A percentile compares a stretch with the other conserved stretches of the same genome.
Conservation (phyloP, 352 stramenopile species). For the Globisporangium emineosum region DNA sequence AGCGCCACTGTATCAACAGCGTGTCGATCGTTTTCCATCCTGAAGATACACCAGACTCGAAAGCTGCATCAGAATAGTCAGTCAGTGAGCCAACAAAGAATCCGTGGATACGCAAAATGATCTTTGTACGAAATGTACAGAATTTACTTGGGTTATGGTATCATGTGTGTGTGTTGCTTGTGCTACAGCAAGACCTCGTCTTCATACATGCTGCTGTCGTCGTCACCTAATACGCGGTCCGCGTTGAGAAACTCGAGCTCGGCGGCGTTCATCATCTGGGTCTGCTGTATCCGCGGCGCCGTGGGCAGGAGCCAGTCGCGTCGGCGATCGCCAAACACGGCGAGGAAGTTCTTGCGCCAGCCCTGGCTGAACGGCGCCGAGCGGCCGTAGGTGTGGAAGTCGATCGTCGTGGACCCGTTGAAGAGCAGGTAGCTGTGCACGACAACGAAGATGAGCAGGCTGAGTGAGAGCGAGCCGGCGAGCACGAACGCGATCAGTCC, state of each 20-base stretch:
- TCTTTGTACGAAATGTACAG: not conserved
- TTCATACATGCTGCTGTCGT: conserved; percentile 49
- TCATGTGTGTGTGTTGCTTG: too few relatives aligned
- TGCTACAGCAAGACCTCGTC: conserved; percentile 34
- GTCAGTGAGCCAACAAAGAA: not conserved
- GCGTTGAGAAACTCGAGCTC: conserved; percentile 50
- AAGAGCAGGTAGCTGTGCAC: conserved; percentile 73
- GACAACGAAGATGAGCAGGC: conserved; percentile 65
- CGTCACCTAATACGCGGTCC: conserved; percentile 35
- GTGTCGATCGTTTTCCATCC: conserved; percentile 83
- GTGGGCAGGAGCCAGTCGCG: conserved; percentile 63
- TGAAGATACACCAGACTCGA: not conserved
- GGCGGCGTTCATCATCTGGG: conserved; percentile 30
- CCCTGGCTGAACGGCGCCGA: conserved; percentile 64
- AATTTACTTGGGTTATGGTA: not conserved
- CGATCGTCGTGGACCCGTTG: conserved; percentile 70
- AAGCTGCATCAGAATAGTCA: not conserved
- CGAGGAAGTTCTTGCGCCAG: conserved; percentile 49
- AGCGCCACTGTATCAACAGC: conserved; percentile 91
- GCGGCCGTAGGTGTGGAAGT: conserved; percentile 72
- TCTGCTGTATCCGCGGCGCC: conserved; percentile 7
- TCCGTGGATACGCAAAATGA: not conserved
- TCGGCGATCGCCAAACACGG: conserved; percentile 50
- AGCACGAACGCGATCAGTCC: conserved; percentile 74
- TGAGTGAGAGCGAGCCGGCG: conserved; percentile 60